These are phyloP conservation scores for Naganishia cerealis DNA, from an alignment of 1,284 basidiomycete genomes.

Conservation along the genomic window DNA sequence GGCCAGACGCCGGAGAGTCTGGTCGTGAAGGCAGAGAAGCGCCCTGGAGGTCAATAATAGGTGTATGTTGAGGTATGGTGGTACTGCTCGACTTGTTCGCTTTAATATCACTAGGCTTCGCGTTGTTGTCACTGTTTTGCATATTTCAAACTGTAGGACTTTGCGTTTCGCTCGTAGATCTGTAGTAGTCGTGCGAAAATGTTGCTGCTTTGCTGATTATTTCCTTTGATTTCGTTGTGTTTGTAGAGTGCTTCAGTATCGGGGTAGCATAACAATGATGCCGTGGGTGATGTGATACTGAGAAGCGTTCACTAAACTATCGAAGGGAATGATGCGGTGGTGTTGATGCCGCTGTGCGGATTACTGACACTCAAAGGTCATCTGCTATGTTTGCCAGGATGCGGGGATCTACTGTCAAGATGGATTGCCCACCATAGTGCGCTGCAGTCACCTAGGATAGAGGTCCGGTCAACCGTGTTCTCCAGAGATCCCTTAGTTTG, in stretches of 20 bases:
- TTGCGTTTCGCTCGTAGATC: not conserved
- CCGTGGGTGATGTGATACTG: constrained; percentile 8
- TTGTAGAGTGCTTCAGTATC: constrained; percentile 13
- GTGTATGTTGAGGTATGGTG: not conserved
- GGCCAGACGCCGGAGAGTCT: constrained; percentile 4
- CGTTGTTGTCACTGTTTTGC: constrained; percentile 15
- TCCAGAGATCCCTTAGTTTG: too few species aligned
- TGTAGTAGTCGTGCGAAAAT: not conserved
- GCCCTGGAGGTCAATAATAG: not conserved
- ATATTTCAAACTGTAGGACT: constrained; percentile 3
- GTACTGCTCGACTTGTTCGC: not conserved
- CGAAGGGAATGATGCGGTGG: not conserved
- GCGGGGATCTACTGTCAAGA: not conserved
- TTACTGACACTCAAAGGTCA: not conserved
- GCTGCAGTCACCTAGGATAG: too few species aligned
- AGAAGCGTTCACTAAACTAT: not conserved
- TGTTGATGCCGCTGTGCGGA: not conserved
- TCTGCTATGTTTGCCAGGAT: not conserved
- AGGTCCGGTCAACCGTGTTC: too few species aligned
- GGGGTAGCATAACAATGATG: constrained; percentile 30
- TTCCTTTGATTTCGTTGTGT: constrained; percentile 7
- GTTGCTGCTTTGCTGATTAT: not conserved
- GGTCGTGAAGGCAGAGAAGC: constrained; percentile 3
- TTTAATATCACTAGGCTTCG: constrained; percentile 6
- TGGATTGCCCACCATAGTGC: too few species aligned